Conservation (phyloP, 192 early-diverging fungal species). For the Spizellomyces punctatus region DNA sequence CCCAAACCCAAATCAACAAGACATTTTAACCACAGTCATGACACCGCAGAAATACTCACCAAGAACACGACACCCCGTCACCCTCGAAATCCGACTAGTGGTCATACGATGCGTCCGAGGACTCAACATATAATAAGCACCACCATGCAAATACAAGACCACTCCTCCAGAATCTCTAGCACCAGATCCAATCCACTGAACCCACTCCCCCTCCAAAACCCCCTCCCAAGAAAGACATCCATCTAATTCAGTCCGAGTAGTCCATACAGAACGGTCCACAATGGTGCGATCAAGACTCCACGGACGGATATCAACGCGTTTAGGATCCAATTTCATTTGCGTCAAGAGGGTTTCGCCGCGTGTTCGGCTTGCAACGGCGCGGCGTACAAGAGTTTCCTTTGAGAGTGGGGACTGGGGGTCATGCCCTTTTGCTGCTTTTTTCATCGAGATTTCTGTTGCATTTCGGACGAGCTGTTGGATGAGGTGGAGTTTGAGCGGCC, state of each 20-base stretch:
- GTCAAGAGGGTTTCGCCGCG: not conserved
- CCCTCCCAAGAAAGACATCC: not conserved
- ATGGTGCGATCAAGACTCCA: not conserved
- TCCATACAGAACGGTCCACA: not conserved
- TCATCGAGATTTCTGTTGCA: slow-evolving; percentile 1
- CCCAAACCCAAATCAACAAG: too few species aligned
- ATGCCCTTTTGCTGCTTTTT: not conserved
- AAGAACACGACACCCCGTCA: slow-evolving; percentile 31
- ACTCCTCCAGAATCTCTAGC: slow-evolving; percentile 9
- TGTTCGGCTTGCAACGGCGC: not conserved
- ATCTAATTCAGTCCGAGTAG: not conserved
- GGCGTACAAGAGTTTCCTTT: not conserved
- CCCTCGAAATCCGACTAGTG: slow-evolving; percentile 33
- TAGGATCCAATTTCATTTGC: not conserved
- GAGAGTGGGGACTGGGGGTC: not conserved
- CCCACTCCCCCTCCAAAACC: not conserved
- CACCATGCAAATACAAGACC: slow-evolving; percentile 46
- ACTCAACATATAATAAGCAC: slow-evolving; percentile 44
- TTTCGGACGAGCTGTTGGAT: not conserved
- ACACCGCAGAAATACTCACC: not conserved
- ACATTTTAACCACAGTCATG: too few species aligned
- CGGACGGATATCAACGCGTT: not conserved
- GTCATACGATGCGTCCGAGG: slow-evolving; percentile 33
- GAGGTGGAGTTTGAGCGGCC: slow-evolving; percentile 6
- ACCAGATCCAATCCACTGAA: not conserved